These are phyloP conservation scores for Nematocida sp. DNA, from an alignment of 371 early-diverging fungal genomes.

Conservation along the genomic window DNA sequence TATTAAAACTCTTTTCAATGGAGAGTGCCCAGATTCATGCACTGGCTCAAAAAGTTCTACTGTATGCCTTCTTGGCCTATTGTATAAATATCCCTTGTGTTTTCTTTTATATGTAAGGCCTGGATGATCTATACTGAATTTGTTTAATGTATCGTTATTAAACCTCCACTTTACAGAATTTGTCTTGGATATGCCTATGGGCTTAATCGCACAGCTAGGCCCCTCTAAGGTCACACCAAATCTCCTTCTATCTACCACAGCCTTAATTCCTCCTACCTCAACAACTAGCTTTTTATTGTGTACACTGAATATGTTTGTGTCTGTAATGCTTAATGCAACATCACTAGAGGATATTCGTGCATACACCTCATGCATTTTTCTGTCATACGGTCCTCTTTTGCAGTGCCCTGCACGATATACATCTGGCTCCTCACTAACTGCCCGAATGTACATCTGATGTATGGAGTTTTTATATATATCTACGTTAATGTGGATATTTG, in stretches of 20 bases:
- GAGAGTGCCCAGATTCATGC: neutral
- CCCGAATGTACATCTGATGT: slow-evolving; percentile 4
- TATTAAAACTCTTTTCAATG: slow-evolving; percentile 9
- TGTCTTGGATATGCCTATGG: neutral
- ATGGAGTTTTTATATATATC: slow-evolving; percentile 6
- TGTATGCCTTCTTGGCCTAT: slow-evolving; percentile 26
- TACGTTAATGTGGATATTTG: slow-evolving; percentile 38
- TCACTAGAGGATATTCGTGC: neutral
- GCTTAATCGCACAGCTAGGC: neutral
- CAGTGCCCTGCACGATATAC: neutral
- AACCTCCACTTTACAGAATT: neutral
- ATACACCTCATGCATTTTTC: slow-evolving; percentile 41
- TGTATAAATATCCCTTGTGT: slow-evolving; percentile 20
- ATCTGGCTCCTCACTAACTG: slow-evolving; percentile 18
- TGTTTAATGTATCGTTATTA: neutral
- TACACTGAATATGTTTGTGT: neutral
- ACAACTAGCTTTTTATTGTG: neutral
- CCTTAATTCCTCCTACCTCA: neutral
- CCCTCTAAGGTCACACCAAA: neutral
- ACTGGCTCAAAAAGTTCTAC: slow-evolving; percentile 34
- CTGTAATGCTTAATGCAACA: neutral
- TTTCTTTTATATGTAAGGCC: neutral
- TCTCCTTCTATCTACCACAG: neutral
- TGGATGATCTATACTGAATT: slow-evolving; percentile 20
- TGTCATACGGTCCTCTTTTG: slow-evolving; percentile 36